Evolutionary conservation across 768 basidiomycete genomes (phyloP).

Genomic region (Pleurotus eryngii): DNA sequence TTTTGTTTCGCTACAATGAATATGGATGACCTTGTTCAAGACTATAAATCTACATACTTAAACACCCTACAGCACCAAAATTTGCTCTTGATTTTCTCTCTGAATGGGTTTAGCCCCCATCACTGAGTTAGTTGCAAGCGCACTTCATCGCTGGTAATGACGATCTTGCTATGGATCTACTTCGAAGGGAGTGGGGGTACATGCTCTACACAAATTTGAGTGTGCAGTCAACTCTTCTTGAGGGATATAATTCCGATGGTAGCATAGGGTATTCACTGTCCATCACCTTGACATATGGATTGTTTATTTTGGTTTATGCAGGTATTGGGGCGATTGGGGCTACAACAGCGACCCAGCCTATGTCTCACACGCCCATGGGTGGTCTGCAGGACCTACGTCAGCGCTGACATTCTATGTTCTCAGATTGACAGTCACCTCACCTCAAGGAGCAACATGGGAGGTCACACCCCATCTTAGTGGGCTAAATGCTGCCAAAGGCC

Average conservation of each 20-base stretch:
- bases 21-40: no score
- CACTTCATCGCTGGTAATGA: conserved; percentile 55
- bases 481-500: conserved; percentile 41
- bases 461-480: conserved; percentile 43
- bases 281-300: not conserved
- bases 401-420: conserved; percentile 55
- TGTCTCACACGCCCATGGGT: conserved; percentile 59
- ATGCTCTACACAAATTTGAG: conserved; percentile 53
- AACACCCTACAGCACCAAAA: no score
- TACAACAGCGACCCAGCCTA: conserved; percentile 58
- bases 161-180: conserved; percentile 47
- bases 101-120: no score
- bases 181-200: conserved; percentile 57
- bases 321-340: conserved; percentile 50
- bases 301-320: conserved; percentile 11
- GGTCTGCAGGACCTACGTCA: conserved; percentile 56
- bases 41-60: no score
- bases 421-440: conserved; percentile 46
- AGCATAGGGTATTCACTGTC: conserved; percentile 38
- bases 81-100: no score
- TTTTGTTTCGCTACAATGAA: no score
- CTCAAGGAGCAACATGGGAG: conserved; percentile 45
- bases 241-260: conserved; percentile 57
- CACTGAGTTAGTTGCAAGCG: conserved; percentile 43
- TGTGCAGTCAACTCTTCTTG: conserved; percentile 54